A percentile compares a stretch with the other conserved stretches of the same genome.
Evolutionary conservation across 1,139 yeast species (phyloP).

Genomic region (Yarrowia galli): DNA sequence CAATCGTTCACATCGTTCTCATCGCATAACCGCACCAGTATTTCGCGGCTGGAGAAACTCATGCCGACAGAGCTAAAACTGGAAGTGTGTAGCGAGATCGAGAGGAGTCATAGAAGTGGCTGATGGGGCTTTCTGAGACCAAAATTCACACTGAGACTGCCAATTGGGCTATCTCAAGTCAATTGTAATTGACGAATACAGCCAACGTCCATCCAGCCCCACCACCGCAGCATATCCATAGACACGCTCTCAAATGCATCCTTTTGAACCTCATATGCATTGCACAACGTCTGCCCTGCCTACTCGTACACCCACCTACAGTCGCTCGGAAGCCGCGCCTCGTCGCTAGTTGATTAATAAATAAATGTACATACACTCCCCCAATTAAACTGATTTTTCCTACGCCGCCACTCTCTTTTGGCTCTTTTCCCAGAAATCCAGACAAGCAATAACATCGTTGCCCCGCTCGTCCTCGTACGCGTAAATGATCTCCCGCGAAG

Average conservation of each 20-base stretch:
- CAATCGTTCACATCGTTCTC: slow-evolving; percentile 20
- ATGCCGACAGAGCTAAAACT: not conserved
- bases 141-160: too few species aligned
- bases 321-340: not conserved
- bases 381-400: slow-evolving; percentile 22
- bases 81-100: slow-evolving; percentile 3
- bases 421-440: slow-evolving; percentile 77
- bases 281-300: too few species aligned
- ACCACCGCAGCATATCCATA: too few species aligned
- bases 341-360: slow-evolving; percentile 11
- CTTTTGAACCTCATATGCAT: too few species aligned
- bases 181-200: too few species aligned
- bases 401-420: slow-evolving; percentile 30
- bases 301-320: not conserved
- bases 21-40: not conserved
- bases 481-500: slow-evolving; percentile 91
- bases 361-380: slow-evolving; percentile 33
- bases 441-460: slow-evolving; percentile 85
- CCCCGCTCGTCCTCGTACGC: slow-evolving; percentile 93
- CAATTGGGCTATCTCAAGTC: too few species aligned
- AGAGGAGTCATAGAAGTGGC: not conserved
- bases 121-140: too few species aligned
- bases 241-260: too few species aligned
- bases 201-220: too few species aligned
- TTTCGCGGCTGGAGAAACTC: not conserved